Percentiles rank a stretch among this genome's conserved stretches.
These are phyloP conservation scores for Rubroboletus satanas DNA, from an alignment of 768 basidiomycete genomes.

Conservation along the genomic window DNA sequence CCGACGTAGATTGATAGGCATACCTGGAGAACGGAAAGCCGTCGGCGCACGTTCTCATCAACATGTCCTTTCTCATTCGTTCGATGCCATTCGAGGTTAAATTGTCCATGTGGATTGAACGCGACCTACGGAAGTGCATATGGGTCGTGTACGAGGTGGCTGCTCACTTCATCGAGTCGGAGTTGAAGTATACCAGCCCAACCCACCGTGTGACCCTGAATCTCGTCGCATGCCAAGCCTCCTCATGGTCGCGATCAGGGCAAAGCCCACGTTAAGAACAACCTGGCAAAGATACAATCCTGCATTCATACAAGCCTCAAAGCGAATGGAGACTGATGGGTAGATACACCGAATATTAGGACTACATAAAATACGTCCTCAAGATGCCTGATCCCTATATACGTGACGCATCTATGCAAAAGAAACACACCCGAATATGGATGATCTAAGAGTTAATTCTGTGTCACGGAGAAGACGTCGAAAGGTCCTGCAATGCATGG, in stretches of 20 bases:
- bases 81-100: slow-evolving; percentile 24
- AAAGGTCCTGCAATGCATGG: slow-evolving; percentile 5
- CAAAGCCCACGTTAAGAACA: not conserved
- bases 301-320: slow-evolving; percentile 21
- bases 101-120: slow-evolving; percentile 20
- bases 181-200: slow-evolving; percentile 1
- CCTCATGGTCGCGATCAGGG: not conserved
- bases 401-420: slow-evolving; percentile 29
- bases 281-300: slow-evolving; percentile 9
- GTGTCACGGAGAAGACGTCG: slow-evolving; percentile 11
- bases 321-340: slow-evolving; percentile 6
- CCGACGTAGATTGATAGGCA: slow-evolving; percentile 3
- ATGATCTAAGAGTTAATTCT: slow-evolving; percentile 23
- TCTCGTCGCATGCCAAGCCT: not conserved
- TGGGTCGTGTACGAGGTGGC: not conserved
- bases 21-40: slow-evolving; percentile 37
- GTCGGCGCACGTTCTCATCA: slow-evolving; percentile 19
- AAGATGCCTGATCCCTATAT: slow-evolving; percentile 35
- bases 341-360: slow-evolving; percentile 32
- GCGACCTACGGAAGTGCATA: slow-evolving; percentile 13
- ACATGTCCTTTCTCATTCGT: slow-evolving; percentile 13
- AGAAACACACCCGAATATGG: slow-evolving; percentile 12
- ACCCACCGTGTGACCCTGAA: not conserved
- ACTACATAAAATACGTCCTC: slow-evolving; percentile 34
- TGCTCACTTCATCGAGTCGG: slow-evolving; percentile 9